Conservation (phyloP, 2,329 filamentous ascomycete genomes). For the Penicillium fuscoglaucum region DNA sequence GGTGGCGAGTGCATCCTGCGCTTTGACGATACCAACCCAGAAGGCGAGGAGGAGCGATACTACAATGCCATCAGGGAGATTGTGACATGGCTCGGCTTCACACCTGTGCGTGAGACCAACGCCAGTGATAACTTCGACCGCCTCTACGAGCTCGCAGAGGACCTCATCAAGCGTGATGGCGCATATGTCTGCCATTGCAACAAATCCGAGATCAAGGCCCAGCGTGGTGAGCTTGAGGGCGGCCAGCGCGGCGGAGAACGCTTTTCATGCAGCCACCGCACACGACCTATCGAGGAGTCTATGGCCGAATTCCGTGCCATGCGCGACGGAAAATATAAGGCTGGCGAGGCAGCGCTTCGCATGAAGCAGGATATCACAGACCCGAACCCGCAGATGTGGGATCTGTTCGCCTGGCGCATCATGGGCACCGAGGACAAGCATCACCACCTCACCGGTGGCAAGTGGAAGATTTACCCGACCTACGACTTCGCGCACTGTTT, state of each 20-base stretch:
- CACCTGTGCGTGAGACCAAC: constrained; percentile 76
- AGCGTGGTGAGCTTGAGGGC: constrained; percentile 74
- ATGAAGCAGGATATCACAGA: constrained; percentile 88
- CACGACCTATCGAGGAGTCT: constrained; percentile 72
- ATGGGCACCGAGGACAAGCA: constrained; percentile 57
- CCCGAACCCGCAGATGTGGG: constrained; percentile 95
- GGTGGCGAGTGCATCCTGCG: constrained; percentile 74
- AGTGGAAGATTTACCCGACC: constrained; percentile 93
- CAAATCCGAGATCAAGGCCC: constrained; percentile 79
- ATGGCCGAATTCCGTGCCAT: constrained; percentile 83
- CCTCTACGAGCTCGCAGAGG: constrained; percentile 85
- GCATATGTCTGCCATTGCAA: constrained; percentile 83
- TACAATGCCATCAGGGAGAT: constrained; percentile 88
- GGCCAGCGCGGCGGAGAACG: constrained; percentile 63
- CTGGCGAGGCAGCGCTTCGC: constrained; percentile 77
- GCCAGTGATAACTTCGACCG: constrained; percentile 87
- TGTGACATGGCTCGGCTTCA: constrained; percentile 80
- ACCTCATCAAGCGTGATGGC: constrained; percentile 69
- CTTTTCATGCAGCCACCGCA: constrained; percentile 78
- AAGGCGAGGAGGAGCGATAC: constrained; percentile 86
- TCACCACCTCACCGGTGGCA: constrained; percentile 66
- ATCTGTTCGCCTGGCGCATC: constrained; percentile 86
- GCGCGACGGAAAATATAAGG: constrained; percentile 86
- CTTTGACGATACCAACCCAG: constrained; percentile 95
- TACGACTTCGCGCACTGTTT: constrained; percentile 69